Conservation (phyloP, 192 early-diverging fungal genomes). For the Coemansia asiatica region DNA sequence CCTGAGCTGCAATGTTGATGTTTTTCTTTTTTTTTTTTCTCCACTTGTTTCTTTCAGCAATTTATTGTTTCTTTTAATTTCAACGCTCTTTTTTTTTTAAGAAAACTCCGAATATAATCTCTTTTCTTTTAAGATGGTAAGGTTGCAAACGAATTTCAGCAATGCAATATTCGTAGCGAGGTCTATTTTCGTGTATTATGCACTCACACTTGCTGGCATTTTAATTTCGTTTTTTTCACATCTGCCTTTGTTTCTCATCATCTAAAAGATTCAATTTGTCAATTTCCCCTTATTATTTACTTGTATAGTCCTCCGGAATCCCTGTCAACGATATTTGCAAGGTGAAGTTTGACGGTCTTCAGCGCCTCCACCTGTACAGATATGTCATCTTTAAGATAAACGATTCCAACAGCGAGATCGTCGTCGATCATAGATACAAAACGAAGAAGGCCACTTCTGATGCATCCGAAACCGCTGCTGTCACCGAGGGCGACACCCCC, state of each 20-base stretch:
- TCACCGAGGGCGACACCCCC: conserved; percentile 61
- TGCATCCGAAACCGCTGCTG: neutral
- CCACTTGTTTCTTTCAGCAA: neutral
- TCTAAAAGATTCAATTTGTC: neutral
- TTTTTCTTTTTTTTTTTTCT: neutral
- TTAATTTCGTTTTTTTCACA: neutral
- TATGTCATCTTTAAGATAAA: conserved; percentile 84
- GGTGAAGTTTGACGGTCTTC: conserved; percentile 68
- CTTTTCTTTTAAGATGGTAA: neutral
- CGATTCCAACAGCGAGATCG: conserved; percentile 66
- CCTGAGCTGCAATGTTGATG: neutral
- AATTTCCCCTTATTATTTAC: neutral
- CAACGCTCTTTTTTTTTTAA: neutral
- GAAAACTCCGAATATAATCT: conserved; percentile 1
- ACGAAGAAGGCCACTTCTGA: conserved; percentile 15
- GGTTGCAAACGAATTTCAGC: neutral
- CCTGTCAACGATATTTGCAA: conserved; percentile 63
- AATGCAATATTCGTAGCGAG: neutral
- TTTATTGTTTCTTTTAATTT: conserved; percentile 1
- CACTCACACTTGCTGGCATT: neutral
- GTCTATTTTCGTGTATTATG: neutral
- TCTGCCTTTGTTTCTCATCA: neutral
- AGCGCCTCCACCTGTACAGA: conserved; percentile 55
- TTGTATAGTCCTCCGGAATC: conserved; percentile 74
- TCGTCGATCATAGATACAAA: conserved; percentile 49